A percentile compares a stretch with the other conserved stretches of the same genome.
Evolutionary conservation across 1,284 basidiomycete species (phyloP).

Genomic region (Cryptococcus depauperatus): DNA sequence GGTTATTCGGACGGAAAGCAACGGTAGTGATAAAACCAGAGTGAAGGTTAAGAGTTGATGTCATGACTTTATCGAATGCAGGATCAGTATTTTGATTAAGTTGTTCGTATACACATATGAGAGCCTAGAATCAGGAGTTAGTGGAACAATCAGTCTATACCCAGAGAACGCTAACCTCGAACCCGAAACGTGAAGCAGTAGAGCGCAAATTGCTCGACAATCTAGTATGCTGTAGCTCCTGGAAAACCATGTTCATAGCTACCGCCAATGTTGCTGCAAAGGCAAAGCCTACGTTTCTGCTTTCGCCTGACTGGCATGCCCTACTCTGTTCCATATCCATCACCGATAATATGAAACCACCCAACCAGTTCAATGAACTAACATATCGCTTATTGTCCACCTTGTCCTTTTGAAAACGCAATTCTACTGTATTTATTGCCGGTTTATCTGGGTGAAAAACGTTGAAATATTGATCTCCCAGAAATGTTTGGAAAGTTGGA

Average conservation of each 20-base stretch:
- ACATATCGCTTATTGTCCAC: slow-evolving; percentile 12
- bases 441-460: not conserved
- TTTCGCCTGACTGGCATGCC: slow-evolving; percentile 23
- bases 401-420: slow-evolving; percentile 17
- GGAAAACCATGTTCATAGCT: slow-evolving; percentile 61
- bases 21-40: slow-evolving; percentile 52
- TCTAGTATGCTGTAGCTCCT: slow-evolving; percentile 66
- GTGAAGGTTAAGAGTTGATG: slow-evolving; percentile 40
- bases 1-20: slow-evolving; percentile 51
- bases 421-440: not conserved
- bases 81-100: slow-evolving; percentile 5
- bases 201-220: slow-evolving; percentile 54
- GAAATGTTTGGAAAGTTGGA: slow-evolving; percentile 51
- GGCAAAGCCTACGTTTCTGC: slow-evolving; percentile 42
- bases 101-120: slow-evolving; percentile 3
- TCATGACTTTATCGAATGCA: slow-evolving; percentile 15
- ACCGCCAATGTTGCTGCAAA: slow-evolving; percentile 64
- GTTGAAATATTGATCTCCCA: slow-evolving; percentile 38
- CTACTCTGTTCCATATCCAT: slow-evolving; percentile 34
- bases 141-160: not conserved
- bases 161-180: slow-evolving; percentile 51
- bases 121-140: slow-evolving; percentile 28
- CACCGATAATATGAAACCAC: slow-evolving; percentile 29
- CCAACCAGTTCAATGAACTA: slow-evolving; percentile 27
- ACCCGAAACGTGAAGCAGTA: slow-evolving; percentile 53